Percentiles rank a stretch among this genome's conserved stretches.
Conservation (phyloP, 768 basidiomycete genomes). For the Pleurotus ostreatus region DNA sequence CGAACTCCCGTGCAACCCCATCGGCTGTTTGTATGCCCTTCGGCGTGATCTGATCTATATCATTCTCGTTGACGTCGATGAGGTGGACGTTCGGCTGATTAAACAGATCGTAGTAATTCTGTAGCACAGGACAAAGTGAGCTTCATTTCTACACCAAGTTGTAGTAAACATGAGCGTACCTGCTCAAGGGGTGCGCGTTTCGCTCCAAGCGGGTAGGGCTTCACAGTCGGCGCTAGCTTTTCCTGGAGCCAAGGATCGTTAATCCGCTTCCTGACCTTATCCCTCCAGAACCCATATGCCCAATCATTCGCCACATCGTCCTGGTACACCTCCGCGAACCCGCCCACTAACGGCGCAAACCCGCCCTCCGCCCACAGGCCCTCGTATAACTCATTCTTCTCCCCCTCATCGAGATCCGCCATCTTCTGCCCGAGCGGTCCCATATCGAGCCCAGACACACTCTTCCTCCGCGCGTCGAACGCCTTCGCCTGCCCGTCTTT, state of each 20-base stretch:
- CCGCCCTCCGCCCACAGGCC: conserved; percentile 18
- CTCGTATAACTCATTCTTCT: conserved; percentile 12
- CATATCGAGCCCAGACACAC: neutral
- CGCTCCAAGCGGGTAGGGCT: conserved; percentile 20
- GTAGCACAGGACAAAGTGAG: neutral
- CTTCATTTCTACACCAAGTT: too few relatives aligned
- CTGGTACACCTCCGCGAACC: conserved; percentile 14
- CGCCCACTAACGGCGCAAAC: conserved; percentile 16
- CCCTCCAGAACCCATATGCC: conserved; percentile 21
- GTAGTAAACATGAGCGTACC: neutral
- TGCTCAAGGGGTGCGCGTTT: conserved; percentile 20
- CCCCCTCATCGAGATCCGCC: neutral
- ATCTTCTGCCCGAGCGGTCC: neutral
- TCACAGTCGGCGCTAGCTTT: conserved; percentile 18
- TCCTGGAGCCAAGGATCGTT: conserved; percentile 17
- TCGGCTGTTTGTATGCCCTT: conserved; percentile 11
- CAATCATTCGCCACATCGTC: conserved; percentile 16
- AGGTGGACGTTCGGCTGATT: conserved; percentile 13
- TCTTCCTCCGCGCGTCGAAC: conserved; percentile 12
- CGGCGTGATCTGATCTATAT: conserved; percentile 11
- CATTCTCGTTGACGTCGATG: conserved; percentile 12
- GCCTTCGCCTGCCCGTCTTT: conserved; percentile 6
- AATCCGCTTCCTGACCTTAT: conserved; percentile 16
- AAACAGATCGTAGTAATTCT: conserved; percentile 8
- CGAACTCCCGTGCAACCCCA: conserved; percentile 11